Conservation (phyloP, 2,329 filamentous ascomycete species). For the Trichoderma cornu-damae region DNA sequence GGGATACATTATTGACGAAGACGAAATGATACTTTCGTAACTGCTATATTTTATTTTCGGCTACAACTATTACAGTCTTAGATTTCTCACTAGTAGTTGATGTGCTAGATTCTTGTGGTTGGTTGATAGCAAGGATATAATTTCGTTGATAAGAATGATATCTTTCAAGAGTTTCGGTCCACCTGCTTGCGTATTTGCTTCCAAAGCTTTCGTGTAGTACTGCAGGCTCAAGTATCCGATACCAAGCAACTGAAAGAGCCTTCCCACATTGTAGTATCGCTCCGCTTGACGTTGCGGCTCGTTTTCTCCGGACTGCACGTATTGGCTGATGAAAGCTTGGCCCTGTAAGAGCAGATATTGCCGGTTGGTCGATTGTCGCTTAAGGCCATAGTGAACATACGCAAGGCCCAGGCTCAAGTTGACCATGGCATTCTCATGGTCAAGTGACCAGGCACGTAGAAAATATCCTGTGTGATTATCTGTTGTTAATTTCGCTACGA, state of each 20-base stretch:
- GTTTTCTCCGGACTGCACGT: slow-evolving; percentile 24
- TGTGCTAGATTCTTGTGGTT: slow-evolving; percentile 29
- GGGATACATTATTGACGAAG: neutral
- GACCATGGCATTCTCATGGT: slow-evolving; percentile 70
- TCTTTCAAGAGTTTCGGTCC: slow-evolving; percentile 26
- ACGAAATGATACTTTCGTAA: neutral
- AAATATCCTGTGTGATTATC: slow-evolving; percentile 67
- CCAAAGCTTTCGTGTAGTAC: slow-evolving; percentile 54
- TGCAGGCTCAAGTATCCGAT: slow-evolving; percentile 56
- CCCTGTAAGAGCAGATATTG: slow-evolving; percentile 86
- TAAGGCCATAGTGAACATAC: slow-evolving; percentile 84
- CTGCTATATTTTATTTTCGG: neutral
- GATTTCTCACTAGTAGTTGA: slow-evolving; percentile 26
- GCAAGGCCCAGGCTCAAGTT: slow-evolving; percentile 76
- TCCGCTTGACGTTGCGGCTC: slow-evolving; percentile 27
- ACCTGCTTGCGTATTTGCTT: slow-evolving; percentile 8
- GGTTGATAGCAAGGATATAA: slow-evolving; percentile 30
- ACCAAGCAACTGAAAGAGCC: slow-evolving; percentile 36
- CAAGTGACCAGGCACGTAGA: slow-evolving; percentile 67
- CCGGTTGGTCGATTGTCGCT: slow-evolving; percentile 82
- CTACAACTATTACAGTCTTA: slow-evolving; percentile 23
- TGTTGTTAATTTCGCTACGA: neutral
- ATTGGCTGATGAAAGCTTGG: slow-evolving; percentile 64
- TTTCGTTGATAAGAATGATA: slow-evolving; percentile 32
- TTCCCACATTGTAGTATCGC: slow-evolving; percentile 37